Conservation (phyloP, 768 basidiomycete species). For the Tylopilus sp. region DNA sequence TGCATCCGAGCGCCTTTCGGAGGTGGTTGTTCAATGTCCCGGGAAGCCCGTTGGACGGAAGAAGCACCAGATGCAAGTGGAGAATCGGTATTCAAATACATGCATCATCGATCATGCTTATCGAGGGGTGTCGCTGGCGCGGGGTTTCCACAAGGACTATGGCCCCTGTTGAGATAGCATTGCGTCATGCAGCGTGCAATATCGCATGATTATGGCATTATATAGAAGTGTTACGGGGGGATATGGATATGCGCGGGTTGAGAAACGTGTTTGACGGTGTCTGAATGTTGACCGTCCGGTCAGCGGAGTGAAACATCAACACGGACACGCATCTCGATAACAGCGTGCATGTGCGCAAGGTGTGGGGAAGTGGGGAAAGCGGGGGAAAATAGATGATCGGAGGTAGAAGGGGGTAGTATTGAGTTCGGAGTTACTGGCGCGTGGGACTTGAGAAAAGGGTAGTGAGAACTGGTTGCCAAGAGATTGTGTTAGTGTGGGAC, state of each 20-base stretch:
- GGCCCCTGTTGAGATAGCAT: slow-evolving; percentile 9
- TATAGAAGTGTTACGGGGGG: slow-evolving; percentile 21
- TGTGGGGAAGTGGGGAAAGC: slow-evolving; percentile 27
- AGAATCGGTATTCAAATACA: background rate
- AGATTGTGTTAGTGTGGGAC: slow-evolving; percentile 2
- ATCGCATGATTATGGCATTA: slow-evolving; percentile 18
- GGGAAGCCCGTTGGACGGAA: slow-evolving; percentile 1
- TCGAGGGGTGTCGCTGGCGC: slow-evolving; percentile 3
- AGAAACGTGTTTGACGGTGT: background rate
- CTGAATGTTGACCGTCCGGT: slow-evolving; percentile 7
- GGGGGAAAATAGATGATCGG: slow-evolving; percentile 12
- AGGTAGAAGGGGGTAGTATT: slow-evolving; percentile 1
- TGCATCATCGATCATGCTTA: slow-evolving; percentile 1
- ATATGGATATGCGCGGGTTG: slow-evolving; percentile 19
- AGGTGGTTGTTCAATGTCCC: slow-evolving; percentile 1
- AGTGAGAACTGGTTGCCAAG: slow-evolving; percentile 1
- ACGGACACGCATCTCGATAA: background rate
- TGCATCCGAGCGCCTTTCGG: background rate
- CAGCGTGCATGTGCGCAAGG: background rate
- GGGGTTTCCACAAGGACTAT: slow-evolving; percentile 7
- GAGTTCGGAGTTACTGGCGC: slow-evolving; percentile 4
- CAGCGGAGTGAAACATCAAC: slow-evolving; percentile 5
- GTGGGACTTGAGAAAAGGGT: background rate
- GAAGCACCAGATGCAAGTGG: background rate
- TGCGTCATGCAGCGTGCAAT: slow-evolving; percentile 5